A percentile compares a stretch with the other conserved stretches of the same genome.
These are phyloP conservation scores for Selaginella moellendorffii DNA, from an alignment of 75 land plant genomes.

Conservation along the genomic window DNA sequence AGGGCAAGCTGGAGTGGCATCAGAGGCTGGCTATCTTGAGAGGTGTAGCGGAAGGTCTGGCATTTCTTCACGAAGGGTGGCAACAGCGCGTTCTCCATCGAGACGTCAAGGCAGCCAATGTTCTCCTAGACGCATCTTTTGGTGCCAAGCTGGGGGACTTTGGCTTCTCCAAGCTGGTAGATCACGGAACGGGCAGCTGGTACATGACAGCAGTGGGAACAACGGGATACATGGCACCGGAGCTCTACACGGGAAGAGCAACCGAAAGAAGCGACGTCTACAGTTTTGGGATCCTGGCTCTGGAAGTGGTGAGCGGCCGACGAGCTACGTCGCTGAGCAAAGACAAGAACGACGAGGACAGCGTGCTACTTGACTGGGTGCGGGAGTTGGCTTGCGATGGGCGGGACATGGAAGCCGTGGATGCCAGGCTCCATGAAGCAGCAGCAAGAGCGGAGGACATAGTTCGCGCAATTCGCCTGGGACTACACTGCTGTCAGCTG, in stretches of 20 bases:
- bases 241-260: background rate
- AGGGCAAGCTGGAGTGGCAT: background rate
- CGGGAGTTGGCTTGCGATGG: background rate
- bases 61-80: conserved; percentile 1
- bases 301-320: background rate
- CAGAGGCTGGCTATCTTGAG: background rate
- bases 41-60: background rate
- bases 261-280: background rate
- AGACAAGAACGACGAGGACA: background rate
- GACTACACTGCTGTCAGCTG: background rate
- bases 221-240: background rate
- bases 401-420: background rate
- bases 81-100: background rate
- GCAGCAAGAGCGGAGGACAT: background rate
- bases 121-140: background rate
- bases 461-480: background rate
- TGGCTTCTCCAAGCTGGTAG: background rate
- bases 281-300: background rate
- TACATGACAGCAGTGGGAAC: background rate
- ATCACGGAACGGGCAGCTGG: background rate
- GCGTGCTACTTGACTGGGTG: background rate
- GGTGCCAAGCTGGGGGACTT: background rate
- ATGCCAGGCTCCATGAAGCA: background rate
- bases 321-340: background rate
- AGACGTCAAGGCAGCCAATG: background rate